These are phyloP conservation scores for Trametes gibbosa DNA, from an alignment of 768 basidiomycete genomes.

Conservation along the genomic window DNA sequence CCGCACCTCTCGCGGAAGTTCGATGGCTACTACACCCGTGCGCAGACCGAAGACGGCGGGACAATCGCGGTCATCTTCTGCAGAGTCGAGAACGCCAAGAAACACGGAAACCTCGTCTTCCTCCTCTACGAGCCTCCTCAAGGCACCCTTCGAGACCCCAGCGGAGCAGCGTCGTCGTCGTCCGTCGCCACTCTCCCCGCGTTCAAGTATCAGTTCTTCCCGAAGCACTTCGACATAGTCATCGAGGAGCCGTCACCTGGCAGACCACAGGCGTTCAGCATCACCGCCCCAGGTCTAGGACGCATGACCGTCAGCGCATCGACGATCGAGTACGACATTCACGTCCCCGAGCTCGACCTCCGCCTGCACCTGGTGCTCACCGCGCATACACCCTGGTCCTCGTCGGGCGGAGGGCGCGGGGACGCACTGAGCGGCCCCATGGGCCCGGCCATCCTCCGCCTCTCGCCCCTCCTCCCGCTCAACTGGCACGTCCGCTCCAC, in stretches of 20 bases:
- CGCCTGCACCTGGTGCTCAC: slow-evolving; percentile 17
- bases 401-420: too few relatives aligned
- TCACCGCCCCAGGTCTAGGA: slow-evolving; percentile 19
- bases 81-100: slow-evolving; percentile 23
- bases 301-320: slow-evolving; percentile 16
- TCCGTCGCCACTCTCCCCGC: neutral
- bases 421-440: slow-evolving; percentile 22
- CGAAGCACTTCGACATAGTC: slow-evolving; percentile 14
- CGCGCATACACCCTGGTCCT: slow-evolving; percentile 19
- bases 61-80: slow-evolving; percentile 28
- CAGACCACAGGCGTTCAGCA: slow-evolving; percentile 13
- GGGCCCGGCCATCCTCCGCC: slow-evolving; percentile 17
- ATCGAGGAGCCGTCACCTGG: neutral
- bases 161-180: neutral
- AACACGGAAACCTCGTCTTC: slow-evolving; percentile 22
- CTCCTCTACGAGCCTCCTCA: slow-evolving; percentile 19
- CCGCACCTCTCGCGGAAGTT: slow-evolving; percentile 22
- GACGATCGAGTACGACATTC: slow-evolving; percentile 18
- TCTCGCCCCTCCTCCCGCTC: slow-evolving; percentile 23
- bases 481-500: slow-evolving; percentile 29
- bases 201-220: slow-evolving; percentile 26
- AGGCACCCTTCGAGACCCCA: neutral
- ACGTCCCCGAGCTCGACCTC: slow-evolving; percentile 10
- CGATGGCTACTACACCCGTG: slow-evolving; percentile 28
- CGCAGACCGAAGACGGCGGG: slow-evolving; percentile 23